Percentiles rank a stretch among this genome's conserved stretches.
Evolutionary conservation across 2,329 filamentous ascomycete genomes (phyloP).

Genomic region (Ophiostoma sp.): DNA sequence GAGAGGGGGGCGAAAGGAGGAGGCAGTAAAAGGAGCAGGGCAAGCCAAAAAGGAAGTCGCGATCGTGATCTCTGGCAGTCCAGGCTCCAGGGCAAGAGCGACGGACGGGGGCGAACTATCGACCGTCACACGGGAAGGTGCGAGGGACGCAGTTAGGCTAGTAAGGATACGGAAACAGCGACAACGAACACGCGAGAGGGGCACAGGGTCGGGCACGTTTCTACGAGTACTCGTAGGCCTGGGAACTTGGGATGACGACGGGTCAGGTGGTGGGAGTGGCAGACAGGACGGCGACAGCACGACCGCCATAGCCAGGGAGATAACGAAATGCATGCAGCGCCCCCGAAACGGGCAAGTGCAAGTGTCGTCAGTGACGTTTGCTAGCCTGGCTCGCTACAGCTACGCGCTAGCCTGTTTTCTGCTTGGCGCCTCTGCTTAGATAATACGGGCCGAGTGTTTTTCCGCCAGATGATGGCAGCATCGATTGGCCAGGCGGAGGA

Average conservation of each 20-base stretch:
- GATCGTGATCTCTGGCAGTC: constrained; percentile 1
- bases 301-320: constrained; percentile 5
- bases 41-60: constrained; percentile 3
- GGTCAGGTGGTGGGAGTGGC: background rate
- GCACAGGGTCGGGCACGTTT: background rate
- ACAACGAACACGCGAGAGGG: background rate
- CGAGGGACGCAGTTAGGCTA: background rate
- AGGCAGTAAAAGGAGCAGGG: background rate
- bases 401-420: background rate
- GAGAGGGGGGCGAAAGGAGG: background rate
- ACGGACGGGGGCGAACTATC: background rate
- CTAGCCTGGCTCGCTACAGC: background rate
- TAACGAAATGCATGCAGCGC: constrained; percentile 5
- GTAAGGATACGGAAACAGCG: too few species aligned
- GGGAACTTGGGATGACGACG: background rate
- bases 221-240: too few species aligned
- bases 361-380: constrained; percentile 15
- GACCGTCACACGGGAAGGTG: constrained; percentile 6
- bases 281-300: background rate
- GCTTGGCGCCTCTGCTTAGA: background rate
- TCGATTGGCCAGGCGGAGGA: background rate
- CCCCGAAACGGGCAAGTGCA: constrained; percentile 17
- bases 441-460: constrained; percentile 9
- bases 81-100: constrained; percentile 5
- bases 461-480: constrained; percentile 12